Conservation (phyloP, 2,329 filamentous ascomycete species). For the Fusarium verrucosum region DNA sequence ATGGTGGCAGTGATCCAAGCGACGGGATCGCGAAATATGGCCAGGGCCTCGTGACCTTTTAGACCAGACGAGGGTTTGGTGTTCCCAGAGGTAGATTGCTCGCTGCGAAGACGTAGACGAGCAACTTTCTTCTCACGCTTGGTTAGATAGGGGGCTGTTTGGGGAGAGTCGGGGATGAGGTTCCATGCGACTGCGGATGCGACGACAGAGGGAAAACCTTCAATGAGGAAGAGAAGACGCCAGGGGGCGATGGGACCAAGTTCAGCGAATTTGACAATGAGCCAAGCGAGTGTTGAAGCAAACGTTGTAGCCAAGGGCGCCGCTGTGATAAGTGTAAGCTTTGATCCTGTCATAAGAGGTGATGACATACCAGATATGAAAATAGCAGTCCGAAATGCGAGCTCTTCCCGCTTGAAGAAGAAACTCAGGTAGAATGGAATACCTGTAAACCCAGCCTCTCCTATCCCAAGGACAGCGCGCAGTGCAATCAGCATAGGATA, state of each 20-base stretch:
- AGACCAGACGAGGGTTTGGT: constrained; percentile 52
- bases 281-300: constrained; percentile 80
- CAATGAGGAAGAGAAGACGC: constrained; percentile 84
- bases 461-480: constrained; percentile 67
- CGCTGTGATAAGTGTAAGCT: constrained; percentile 66
- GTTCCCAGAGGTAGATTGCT: constrained; percentile 47
- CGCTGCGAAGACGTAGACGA: constrained; percentile 69
- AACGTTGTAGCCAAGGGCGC: constrained; percentile 81
- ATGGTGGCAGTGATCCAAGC: constrained; percentile 79
- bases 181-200: constrained; percentile 78
- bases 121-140: constrained; percentile 75
- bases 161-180: constrained; percentile 79
- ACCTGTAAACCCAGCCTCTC: constrained; percentile 72
- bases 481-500: constrained; percentile 68
- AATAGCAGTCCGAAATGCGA: constrained; percentile 85
- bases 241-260: constrained; percentile 78
- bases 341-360: neutral
- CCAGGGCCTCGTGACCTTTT: constrained; percentile 64
- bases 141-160: constrained; percentile 70
- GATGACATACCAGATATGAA: constrained; percentile 74
- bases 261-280: constrained; percentile 75
- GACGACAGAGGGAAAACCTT: constrained; percentile 85
- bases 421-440: constrained; percentile 72
- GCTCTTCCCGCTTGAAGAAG: constrained; percentile 73
- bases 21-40: constrained; percentile 51